Conservation (phyloP, 257 asterid genomes). For the Vinca minor region DNA sequence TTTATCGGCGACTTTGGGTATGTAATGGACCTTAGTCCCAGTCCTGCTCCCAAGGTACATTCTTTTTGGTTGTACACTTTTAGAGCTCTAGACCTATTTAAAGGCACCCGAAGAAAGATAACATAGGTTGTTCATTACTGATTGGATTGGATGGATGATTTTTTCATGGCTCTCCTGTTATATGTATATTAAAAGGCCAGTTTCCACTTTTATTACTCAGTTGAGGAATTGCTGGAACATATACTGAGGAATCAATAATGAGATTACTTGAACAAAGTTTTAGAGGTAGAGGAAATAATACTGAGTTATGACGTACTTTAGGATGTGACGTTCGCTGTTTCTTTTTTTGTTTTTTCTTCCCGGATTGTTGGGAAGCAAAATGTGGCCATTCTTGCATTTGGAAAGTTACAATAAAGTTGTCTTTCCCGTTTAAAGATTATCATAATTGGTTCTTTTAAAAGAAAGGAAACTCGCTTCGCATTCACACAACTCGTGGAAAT, state of each 20-base stretch:
- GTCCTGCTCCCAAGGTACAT: not conserved
- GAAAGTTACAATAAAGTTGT: not conserved
- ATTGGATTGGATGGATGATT: too few species aligned
- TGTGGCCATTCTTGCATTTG: not conserved
- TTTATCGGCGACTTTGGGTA: not conserved
- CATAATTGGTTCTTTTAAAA: not conserved
- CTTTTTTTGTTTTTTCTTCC: not conserved
- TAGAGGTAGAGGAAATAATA: not conserved
- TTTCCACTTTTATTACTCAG: not conserved
- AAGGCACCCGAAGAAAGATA: not conserved
- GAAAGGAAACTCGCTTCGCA: not conserved
- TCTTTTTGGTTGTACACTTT: not conserved
- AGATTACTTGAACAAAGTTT: not conserved
- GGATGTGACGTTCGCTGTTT: not conserved
- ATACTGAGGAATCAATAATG: not conserved
- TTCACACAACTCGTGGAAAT: not conserved
- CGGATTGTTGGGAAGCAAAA: not conserved
- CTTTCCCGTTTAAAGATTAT: not conserved
- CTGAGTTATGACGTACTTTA: not conserved
- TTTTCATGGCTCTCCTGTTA: not conserved
- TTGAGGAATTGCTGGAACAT: not conserved
- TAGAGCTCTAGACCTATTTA: not conserved
- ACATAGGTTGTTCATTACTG: not conserved
- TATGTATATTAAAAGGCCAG: not conserved
- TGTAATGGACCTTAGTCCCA: not conserved